These are phyloP conservation scores for Saccharomycopsis crataegensis DNA, from an alignment of 1,139 yeast genomes.

Conservation along the genomic window DNA sequence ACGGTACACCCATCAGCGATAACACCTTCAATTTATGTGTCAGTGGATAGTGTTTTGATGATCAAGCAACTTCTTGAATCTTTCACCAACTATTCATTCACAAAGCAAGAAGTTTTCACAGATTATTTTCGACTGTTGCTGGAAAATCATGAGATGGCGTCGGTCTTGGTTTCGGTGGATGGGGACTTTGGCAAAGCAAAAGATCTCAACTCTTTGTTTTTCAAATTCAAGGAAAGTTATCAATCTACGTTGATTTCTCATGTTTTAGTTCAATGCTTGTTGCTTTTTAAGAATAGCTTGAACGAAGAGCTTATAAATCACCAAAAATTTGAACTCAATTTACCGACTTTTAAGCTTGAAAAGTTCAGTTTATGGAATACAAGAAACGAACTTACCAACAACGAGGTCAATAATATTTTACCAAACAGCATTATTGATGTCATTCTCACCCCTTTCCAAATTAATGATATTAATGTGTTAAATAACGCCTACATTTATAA, in stretches of 20 bases:
- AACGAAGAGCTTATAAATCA: neutral
- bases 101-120: neutral
- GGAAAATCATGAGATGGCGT: neutral
- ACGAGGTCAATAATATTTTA: constrained; percentile 7
- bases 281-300: neutral
- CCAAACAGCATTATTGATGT: constrained; percentile 10
- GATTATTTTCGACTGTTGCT: neutral
- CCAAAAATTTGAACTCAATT: neutral
- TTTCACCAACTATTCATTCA: neutral
- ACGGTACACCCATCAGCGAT: neutral
- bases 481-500: constrained; percentile 10
- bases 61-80: neutral
- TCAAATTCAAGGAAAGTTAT: neutral
- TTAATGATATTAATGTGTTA: neutral
- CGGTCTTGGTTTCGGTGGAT: neutral
- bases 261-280: constrained; percentile 4
- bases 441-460: neutral
- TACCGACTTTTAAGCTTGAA: constrained; percentile 10
- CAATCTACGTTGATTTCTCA: neutral
- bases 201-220: neutral
- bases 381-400: neutral
- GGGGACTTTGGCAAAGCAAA: neutral
- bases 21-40: neutral
- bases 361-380: constrained; percentile 14
- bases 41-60: neutral